These are phyloP conservation scores for Breviolum minutum DNA, from an alignment of 73 alveolate species.

Conservation along the genomic window DNA sequence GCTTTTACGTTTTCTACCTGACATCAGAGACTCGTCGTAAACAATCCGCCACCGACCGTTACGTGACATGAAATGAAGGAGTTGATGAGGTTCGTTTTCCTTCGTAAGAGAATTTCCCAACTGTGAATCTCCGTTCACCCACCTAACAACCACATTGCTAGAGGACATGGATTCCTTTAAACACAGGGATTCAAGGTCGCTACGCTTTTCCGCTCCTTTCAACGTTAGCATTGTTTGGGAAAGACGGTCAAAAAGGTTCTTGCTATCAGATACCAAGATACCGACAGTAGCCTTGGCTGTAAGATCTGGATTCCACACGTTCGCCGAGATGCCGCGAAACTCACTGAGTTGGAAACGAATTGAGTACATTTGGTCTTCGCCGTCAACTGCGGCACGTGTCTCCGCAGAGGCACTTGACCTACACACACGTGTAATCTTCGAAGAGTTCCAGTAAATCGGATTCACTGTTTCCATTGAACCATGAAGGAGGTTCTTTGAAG, in stretches of 20 bases:
- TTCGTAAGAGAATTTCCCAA: background rate
- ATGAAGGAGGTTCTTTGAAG: background rate
- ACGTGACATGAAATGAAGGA: background rate
- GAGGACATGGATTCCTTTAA: background rate
- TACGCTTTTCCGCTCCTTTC: background rate
- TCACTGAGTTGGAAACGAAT: background rate
- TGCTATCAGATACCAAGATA: background rate
- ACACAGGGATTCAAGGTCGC: conserved; percentile 8
- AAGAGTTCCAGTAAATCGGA: background rate
- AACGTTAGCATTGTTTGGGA: background rate
- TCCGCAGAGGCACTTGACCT: conserved; percentile 2
- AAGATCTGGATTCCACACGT: background rate
- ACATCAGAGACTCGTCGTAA: background rate
- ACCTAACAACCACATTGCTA: background rate
- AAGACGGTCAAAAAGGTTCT: background rate
- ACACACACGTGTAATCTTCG: background rate
- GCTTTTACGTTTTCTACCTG: background rate
- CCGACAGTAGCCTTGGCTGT: background rate
- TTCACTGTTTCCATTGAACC: background rate
- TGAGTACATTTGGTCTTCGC: background rate
- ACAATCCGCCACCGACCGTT: background rate
- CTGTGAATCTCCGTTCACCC: conserved; percentile 36
- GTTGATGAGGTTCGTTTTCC: background rate
- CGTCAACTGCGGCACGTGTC: conserved; percentile 1
- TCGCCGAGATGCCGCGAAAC: background rate